Evolutionary conservation across 345 rosid genomes (phyloP).

Genomic region (Nasturtium officinale): DNA sequence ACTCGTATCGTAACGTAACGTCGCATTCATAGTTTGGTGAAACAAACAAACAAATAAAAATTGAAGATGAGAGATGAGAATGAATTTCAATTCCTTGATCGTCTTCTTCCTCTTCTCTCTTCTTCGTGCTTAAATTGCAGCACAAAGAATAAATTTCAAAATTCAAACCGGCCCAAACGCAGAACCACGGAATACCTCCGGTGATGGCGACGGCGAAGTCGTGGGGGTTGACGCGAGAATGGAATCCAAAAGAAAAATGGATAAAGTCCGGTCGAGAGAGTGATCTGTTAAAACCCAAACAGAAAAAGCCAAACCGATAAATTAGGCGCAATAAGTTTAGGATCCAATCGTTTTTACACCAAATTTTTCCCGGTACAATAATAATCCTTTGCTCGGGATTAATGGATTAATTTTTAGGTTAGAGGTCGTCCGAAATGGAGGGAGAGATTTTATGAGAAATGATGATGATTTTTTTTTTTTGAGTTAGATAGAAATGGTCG

Average conservation of each 20-base stretch:
- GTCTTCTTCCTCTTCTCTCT: conserved; percentile 21
- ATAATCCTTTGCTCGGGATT: conserved; percentile 26
- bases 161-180: conserved; percentile 28
- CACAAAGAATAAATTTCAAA: not conserved
- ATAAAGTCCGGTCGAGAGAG: not conserved
- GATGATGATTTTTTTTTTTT: not conserved
- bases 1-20: conserved; percentile 36
- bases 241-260: not conserved
- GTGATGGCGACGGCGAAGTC: conserved; percentile 22
- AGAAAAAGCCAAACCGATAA: conserved; percentile 15
- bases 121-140: conserved; percentile 1
- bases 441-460: conserved; percentile 21
- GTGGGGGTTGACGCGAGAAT: conserved; percentile 2
- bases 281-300: not conserved
- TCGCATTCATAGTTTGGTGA: conserved; percentile 22
- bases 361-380: not conserved
- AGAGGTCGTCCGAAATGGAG: conserved; percentile 37
- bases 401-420: not conserved
- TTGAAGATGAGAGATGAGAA: not conserved
- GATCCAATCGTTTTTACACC: conserved; percentile 23
- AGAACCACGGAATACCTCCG: conserved; percentile 19
- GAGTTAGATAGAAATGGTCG: conserved; percentile 1
- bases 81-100: conserved; percentile 3
- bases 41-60: not conserved
- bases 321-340: conserved; percentile 14